Conservation (phyloP, 495 filamentous ascomycete genomes). For the Aspergillus cristatus region DNA sequence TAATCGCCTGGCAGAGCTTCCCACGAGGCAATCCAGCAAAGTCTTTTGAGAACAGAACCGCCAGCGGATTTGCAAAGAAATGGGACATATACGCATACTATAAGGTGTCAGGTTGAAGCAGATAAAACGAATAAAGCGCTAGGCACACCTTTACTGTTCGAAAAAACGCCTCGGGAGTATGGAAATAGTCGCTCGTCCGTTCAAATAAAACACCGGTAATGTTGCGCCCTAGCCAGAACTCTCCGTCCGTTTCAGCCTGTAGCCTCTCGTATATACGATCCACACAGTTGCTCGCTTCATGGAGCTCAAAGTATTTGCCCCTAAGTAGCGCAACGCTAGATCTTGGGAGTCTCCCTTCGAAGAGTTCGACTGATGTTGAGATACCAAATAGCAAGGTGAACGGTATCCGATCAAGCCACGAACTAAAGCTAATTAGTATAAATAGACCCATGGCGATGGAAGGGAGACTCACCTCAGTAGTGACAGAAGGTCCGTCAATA, state of each 20-base stretch:
- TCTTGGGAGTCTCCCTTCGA: slow-evolving; percentile 75
- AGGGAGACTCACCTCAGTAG: slow-evolving; percentile 56
- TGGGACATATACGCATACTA: slow-evolving; percentile 94
- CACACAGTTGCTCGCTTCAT: slow-evolving; percentile 62
- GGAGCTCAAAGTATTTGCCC: slow-evolving; percentile 77
- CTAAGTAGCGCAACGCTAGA: slow-evolving; percentile 59
- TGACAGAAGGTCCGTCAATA: slow-evolving; percentile 69
- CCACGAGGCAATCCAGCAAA: slow-evolving; percentile 18
- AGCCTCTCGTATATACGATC: slow-evolving; percentile 69
- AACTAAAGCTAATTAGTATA: slow-evolving; percentile 38
- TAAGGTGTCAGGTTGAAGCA: slow-evolving; percentile 6
- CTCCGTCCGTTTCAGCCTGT: slow-evolving; percentile 43
- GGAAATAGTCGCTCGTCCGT: slow-evolving; percentile 75
- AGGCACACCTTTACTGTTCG: slow-evolving; percentile 64
- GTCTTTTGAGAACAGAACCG: slow-evolving; percentile 44
- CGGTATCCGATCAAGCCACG: slow-evolving; percentile 83
- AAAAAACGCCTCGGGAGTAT: slow-evolving; percentile 72
- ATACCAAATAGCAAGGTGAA: slow-evolving; percentile 83
- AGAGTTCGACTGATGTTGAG: slow-evolving; percentile 82
- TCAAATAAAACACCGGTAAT: slow-evolving; percentile 57
- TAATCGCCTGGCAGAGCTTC: slow-evolving; percentile 63
- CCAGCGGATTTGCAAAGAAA: slow-evolving; percentile 87
- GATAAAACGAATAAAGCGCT: neutral
- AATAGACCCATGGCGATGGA: neutral
- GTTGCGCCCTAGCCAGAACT: slow-evolving; percentile 60